These are phyloP conservation scores for Heracleum sosnowskyi DNA, from an alignment of 129 eudicot species.

Conservation along the genomic window DNA sequence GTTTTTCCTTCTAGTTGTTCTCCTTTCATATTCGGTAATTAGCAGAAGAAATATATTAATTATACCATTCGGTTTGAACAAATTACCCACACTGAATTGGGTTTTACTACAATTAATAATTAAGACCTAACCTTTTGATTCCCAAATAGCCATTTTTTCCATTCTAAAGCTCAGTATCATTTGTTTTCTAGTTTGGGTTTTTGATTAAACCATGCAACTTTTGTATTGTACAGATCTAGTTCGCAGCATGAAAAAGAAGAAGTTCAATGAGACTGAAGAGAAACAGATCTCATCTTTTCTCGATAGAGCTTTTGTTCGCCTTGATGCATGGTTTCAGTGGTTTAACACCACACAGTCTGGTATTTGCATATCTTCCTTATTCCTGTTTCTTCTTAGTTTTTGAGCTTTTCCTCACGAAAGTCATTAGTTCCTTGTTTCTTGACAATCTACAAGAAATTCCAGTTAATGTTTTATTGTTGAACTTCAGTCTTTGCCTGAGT, in stretches of 20 bases:
- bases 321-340: conserved; percentile 99
- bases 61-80: too few relatives aligned
- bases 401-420: too few relatives aligned
- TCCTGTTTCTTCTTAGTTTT: background rate
- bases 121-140: too few relatives aligned
- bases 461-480: too few relatives aligned
- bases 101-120: too few relatives aligned
- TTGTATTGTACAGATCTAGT: conserved; percentile 51
- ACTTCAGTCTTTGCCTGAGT: too few relatives aligned
- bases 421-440: too few relatives aligned
- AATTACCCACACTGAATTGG: too few relatives aligned
- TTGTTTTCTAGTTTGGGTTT: background rate
- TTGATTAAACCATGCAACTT: background rate
- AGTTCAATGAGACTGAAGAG: conserved; percentile 41
- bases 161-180: background rate
- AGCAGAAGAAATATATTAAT: too few relatives aligned
- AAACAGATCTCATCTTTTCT: conserved; percentile 57
- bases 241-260: conserved; percentile 48
- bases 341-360: conserved; percentile 96
- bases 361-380: conserved; percentile 9
- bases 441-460: background rate
- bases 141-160: background rate
- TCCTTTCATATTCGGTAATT: too few relatives aligned
- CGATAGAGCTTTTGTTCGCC: conserved; percentile 71
- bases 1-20: too few relatives aligned